Conservation (phyloP, 169 alveolate genomes). For the Plasmodium falciparum region DNA sequence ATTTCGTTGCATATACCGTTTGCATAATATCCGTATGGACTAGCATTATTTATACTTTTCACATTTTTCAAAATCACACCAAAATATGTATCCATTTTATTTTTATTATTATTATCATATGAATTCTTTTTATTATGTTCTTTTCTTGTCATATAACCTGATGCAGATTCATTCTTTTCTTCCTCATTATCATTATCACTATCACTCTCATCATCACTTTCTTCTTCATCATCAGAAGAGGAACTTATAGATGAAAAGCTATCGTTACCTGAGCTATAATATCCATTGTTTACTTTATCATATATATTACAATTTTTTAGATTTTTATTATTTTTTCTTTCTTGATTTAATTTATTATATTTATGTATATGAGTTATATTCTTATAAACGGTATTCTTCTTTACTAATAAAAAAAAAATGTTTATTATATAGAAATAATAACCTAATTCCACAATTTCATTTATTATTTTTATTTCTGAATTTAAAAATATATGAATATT, state of each 20-base stretch:
- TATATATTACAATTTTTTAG: not conserved
- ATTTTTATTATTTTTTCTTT: conserved; percentile 35
- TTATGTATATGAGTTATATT: conserved; percentile 74
- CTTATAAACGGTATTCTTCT: conserved; percentile 64
- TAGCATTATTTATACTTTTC: conserved; percentile 55
- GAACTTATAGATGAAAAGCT: conserved; percentile 27
- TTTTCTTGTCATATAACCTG: conserved; percentile 24
- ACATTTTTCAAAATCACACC: conserved; percentile 71
- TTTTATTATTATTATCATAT: conserved; percentile 7
- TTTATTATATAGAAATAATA: conserved; percentile 73
- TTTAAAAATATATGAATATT: conserved; percentile 78
- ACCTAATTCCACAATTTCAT: conserved; percentile 77
- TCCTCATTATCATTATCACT: no score
- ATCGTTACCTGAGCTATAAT: conserved; percentile 1
- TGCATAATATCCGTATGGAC: conserved; percentile 81
- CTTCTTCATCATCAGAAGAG: not conserved
- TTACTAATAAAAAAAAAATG: conserved; percentile 63
- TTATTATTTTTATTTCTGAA: conserved; percentile 76
- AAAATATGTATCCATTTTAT: conserved; percentile 72
- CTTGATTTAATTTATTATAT: conserved; percentile 60
- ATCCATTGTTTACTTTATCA: conserved; percentile 8
- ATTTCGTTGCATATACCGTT: conserved; percentile 80
- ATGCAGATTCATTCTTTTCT: not conserved
- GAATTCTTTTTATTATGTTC: conserved; percentile 31
- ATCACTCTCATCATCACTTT: no score